Percentiles rank a stretch among this genome's conserved stretches.
Evolutionary conservation across 768 basidiomycete species (phyloP).

Genomic region (Candolleomyces efflorescens): DNA sequence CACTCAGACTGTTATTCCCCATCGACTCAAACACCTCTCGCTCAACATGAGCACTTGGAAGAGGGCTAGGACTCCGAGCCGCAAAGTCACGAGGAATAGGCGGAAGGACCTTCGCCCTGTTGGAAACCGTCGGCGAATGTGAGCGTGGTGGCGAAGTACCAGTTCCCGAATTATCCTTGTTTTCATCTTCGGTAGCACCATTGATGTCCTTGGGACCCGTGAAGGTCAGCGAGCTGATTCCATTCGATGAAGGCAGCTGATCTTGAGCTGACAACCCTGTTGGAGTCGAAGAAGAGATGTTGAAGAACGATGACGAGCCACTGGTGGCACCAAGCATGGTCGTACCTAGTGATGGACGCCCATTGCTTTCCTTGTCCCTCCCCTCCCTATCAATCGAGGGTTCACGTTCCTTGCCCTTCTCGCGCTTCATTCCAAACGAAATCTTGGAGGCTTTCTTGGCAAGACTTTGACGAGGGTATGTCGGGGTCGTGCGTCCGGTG

Average conservation of each 20-base stretch:
- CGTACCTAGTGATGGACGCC: conserved; percentile 38
- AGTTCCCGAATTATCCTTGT: not conserved
- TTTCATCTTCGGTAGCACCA: conserved; percentile 19
- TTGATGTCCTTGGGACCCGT: not conserved
- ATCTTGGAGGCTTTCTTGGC: conserved; percentile 76
- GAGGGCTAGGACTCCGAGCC: conserved; percentile 40
- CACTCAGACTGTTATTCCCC: conserved; percentile 75
- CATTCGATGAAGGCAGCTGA: conserved; percentile 17
- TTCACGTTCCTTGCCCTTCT: conserved; percentile 51
- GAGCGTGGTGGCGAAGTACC: conserved; percentile 30
- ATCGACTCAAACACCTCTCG: conserved; percentile 68
- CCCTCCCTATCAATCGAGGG: conserved; percentile 38
- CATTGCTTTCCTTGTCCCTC: conserved; percentile 28
- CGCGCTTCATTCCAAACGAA: conserved; percentile 62
- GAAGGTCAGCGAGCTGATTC: conserved; percentile 3
- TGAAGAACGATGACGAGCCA: conserved; percentile 84
- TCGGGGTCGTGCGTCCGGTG: conserved; percentile 31
- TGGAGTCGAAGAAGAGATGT: conserved; percentile 60
- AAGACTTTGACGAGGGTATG: conserved; percentile 45
- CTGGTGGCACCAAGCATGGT: conserved; percentile 60
- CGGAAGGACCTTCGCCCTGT: conserved; percentile 64
- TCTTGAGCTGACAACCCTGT: conserved; percentile 21
- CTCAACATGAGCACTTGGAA: conserved; percentile 66
- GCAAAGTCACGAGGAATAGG: conserved; percentile 74
- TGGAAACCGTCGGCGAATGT: conserved; percentile 28